Evolutionary conservation across 208 protist species (phyloP), one percentile per base, ranked within the genome.

Genomic region (Strigomonas galati): DNA sequence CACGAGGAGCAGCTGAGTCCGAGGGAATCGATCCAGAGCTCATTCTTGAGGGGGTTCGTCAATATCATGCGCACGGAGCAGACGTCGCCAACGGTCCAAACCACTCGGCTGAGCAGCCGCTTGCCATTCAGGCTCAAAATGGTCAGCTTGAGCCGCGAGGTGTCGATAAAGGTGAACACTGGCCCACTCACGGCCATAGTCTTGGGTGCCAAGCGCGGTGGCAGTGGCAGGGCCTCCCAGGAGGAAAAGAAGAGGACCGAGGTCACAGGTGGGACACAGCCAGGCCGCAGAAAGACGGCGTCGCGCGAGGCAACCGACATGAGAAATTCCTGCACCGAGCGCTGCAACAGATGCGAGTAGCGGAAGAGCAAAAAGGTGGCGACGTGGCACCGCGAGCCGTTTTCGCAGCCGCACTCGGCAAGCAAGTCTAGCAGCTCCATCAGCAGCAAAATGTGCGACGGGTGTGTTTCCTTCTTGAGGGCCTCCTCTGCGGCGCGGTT

Each of bases 161-260:
- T 91, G 74, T 96, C 87, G 67, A 96, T 96, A 67, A 92, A 96
- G 52, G 91, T 96, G 69, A 96, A 96, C 52, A 92, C 60, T 14
- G 91, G 76, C 5, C 91, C 91, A 40, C 87, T 79, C 21, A 96
- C 70, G 0, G 87, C 71, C 28, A 94, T 76, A 40, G 85, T 94
- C 68, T 90, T 87, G 21, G 91, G 91, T 7, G 82, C 78, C 14
- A 96, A 70, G 61, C 93, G 84, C 10, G 84, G 57, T 27, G 91
- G 86, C 10, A 96, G 78, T 28, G 87, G 65, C 12, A 93, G 67
- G 19, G 82, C 82, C 58, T 96, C 80, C 79, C 85, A 92, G 51
- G 51, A 72, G 6, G 82, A 55, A 23, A 96, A 66, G 35, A 96
- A 82, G 7, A 87, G 84, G 28, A 70, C 21, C n/a, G 65, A 46